Evolutionary conservation across 495 filamentous ascomycete genomes (phyloP).

Genomic region (Lasiosphaeria hispida): DNA sequence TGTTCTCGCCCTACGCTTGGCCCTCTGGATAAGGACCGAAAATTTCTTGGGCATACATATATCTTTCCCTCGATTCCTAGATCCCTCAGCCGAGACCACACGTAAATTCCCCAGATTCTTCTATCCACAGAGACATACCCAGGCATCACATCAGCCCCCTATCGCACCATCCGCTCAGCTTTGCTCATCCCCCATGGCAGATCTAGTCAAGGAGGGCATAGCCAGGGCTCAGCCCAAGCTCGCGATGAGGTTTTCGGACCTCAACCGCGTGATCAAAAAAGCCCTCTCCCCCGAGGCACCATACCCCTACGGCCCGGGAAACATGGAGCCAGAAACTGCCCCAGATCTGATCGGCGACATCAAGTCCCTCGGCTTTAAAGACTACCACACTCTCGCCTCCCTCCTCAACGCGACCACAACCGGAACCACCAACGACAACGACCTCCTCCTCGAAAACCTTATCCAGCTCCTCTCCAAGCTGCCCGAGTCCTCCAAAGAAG

Average conservation of each 20-base stretch:
- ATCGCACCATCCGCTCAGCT: background rate
- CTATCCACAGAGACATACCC: too few relatives aligned
- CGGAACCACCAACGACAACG: slow-evolving; percentile 36
- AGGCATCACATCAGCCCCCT: too few relatives aligned
- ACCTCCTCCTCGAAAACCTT: slow-evolving; percentile 42
- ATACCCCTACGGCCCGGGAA: slow-evolving; percentile 29
- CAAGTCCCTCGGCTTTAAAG: slow-evolving; percentile 26
- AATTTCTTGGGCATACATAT: too few relatives aligned
- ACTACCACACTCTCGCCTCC: slow-evolving; percentile 34
- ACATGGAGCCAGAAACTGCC: slow-evolving; percentile 23
- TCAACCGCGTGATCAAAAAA: slow-evolving; percentile 28
- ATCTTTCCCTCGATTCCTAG: too few relatives aligned
- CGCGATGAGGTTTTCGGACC: slow-evolving; percentile 1
- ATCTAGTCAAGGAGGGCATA: background rate
- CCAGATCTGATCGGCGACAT: slow-evolving; percentile 29
- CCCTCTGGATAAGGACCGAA: too few relatives aligned
- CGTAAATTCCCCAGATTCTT: too few relatives aligned
- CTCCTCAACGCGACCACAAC: slow-evolving; percentile 32
- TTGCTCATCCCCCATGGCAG: background rate
- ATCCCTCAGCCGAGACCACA: too few relatives aligned
- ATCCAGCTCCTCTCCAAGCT: slow-evolving; percentile 38
- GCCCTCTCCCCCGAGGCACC: slow-evolving; percentile 27
- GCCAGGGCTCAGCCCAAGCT: background rate
- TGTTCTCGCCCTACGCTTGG: too few relatives aligned
- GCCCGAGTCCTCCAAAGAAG: slow-evolving; percentile 28